Percentiles rank a stretch among this genome's conserved stretches.
These are phyloP conservation scores for Ophiobolus disseminans DNA, from an alignment of 2,329 filamentous ascomycete genomes.

Conservation along the genomic window DNA sequence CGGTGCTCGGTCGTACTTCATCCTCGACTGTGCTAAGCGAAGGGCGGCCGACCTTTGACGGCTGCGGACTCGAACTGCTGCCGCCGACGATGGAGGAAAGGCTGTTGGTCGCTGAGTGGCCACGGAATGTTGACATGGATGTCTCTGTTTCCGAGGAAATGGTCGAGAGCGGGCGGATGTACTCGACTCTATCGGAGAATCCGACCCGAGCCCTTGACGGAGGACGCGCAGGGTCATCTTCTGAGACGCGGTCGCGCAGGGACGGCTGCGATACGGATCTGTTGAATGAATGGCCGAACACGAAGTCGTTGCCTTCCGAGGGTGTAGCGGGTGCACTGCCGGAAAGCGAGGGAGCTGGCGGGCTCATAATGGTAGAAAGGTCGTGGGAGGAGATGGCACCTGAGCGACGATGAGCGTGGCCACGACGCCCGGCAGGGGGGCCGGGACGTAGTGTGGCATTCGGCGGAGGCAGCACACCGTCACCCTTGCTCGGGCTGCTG, in stretches of 20 bases:
- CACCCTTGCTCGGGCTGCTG: slow-evolving; percentile 72
- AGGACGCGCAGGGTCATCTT: slow-evolving; percentile 41
- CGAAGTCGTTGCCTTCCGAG: slow-evolving; percentile 54
- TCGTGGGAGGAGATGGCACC: slow-evolving; percentile 84
- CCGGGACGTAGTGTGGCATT: slow-evolving; percentile 57
- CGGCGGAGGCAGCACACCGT: slow-evolving; percentile 64
- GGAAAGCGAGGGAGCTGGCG: slow-evolving; percentile 61
- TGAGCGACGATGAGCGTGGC: slow-evolving; percentile 83
- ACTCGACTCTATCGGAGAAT: slow-evolving; percentile 84
- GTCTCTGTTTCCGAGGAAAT: slow-evolving; percentile 86
- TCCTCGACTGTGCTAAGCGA: slow-evolving; percentile 52
- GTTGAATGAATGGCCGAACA: slow-evolving; percentile 45
- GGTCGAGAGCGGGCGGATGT: slow-evolving; percentile 81
- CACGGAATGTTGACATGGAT: slow-evolving; percentile 71
- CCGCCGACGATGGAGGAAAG: slow-evolving; percentile 77
- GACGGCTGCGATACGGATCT: slow-evolving; percentile 51
- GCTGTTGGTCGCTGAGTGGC: slow-evolving; percentile 79
- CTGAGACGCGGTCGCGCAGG: slow-evolving; percentile 31
- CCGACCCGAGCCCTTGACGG: slow-evolving; percentile 72
- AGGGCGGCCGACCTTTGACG: slow-evolving; percentile 51
- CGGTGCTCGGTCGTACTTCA: slow-evolving; percentile 68
- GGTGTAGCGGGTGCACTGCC: slow-evolving; percentile 72
- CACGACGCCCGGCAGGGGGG: slow-evolving; percentile 64
- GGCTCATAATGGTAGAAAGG: slow-evolving; percentile 71
- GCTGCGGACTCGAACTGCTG: slow-evolving; percentile 57